phyloP scores from a whole-genome alignment of 2,329 filamentous ascomycete species.

The Tolypocladium endophyticum region DNA sequence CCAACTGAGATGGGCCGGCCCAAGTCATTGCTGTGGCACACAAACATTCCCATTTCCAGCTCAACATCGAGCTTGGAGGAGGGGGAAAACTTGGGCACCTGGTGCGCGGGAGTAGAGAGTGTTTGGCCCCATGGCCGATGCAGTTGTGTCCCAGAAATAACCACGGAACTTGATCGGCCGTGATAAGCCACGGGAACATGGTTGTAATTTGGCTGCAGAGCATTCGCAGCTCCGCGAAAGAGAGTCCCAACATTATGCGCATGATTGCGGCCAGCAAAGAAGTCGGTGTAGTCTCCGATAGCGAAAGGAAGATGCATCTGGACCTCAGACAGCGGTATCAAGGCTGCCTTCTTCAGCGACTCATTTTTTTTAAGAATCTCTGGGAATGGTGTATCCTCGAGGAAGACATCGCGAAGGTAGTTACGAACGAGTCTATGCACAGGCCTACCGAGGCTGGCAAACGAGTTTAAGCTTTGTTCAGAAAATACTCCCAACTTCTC shows the following conservation, averaged over 20 bases:
- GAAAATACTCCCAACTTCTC: constrained; percentile 14
- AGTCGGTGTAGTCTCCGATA: constrained; percentile 78
- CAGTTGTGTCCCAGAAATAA: constrained; percentile 64
- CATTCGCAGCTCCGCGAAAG: constrained; percentile 64
- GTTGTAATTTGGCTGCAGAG: constrained; percentile 74
- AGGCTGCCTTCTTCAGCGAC: constrained; percentile 15
- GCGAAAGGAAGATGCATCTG: constrained; percentile 62
- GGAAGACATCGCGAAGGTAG: constrained; percentile 52
- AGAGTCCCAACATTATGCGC: constrained; percentile 60
- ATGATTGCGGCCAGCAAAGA: constrained; percentile 72
- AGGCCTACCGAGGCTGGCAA: constrained; percentile 47
- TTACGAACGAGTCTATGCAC: constrained; percentile 60
- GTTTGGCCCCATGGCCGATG: constrained; percentile 66
- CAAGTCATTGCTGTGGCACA: constrained; percentile 54
- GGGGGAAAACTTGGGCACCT: constrained; percentile 2
- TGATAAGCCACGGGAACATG: constrained; percentile 76
- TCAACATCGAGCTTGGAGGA: constrained; percentile 56
- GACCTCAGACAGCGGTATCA: constrained; percentile 32
- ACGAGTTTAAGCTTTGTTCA: constrained; percentile 18
- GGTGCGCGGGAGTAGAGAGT: constrained; percentile 51
- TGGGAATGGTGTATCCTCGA: constrained; percentile 38
- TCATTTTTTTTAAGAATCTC: constrained; percentile 24
- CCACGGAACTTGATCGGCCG: constrained; percentile 64
- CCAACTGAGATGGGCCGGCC: constrained; percentile 54
- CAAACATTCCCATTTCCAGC: constrained; percentile 67